Evolutionary conservation across 495 filamentous ascomycete genomes (phyloP), one percentile per base, ranked within the genome.

Genomic region (Penicillium verhagenii): DNA sequence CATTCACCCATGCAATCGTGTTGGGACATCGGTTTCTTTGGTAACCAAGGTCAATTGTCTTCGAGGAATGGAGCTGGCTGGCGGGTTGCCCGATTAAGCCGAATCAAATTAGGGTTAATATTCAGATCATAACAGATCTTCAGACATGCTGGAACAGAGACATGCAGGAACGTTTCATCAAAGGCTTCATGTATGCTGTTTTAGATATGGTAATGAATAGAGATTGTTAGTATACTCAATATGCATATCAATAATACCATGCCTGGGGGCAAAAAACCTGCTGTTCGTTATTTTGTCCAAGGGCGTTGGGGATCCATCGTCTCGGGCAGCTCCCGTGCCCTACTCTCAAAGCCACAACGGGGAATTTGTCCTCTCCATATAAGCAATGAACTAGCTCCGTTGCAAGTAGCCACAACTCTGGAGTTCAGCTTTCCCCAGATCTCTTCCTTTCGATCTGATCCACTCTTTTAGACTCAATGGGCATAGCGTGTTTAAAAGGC

Each of bases 351-450:
- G 55, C 59, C 59, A 62, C 59, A 62, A 54, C 38, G 52, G 56
- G 49, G 44, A 33, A 45, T 25, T 54, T 58, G 46, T 48, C 47
- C n/a, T 56, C 26, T 55, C 51, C 52, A 55, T 40, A 26, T 28
- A 35, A 52, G 24, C 51, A 58, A 49, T 51, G 47, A 48, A 50
- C 49, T 56, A 56, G 58, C 29, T 49, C 58, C 50, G 43, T 26
- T 52, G 57, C 25, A n/a, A 59, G 47, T 31, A 54, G 50, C 50
- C 59, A 55, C 44, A 38, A 45, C 28, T 33, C 46, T 58, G 51
- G 47, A 53, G 42, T 19, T 38, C 28, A 59, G 52, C 42, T 63
- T 62, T 63, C 60, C 60, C 60, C 60, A 59, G 60, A 56, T 63
- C 48, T 63, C 39, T 14, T 52, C 49, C 21, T 46, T 18, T 50